A percentile compares a stretch with the other conserved stretches of the same genome.
phyloP scores from a whole-genome alignment of 371 early-diverging fungal genomes.

The Circinella minor region DNA sequence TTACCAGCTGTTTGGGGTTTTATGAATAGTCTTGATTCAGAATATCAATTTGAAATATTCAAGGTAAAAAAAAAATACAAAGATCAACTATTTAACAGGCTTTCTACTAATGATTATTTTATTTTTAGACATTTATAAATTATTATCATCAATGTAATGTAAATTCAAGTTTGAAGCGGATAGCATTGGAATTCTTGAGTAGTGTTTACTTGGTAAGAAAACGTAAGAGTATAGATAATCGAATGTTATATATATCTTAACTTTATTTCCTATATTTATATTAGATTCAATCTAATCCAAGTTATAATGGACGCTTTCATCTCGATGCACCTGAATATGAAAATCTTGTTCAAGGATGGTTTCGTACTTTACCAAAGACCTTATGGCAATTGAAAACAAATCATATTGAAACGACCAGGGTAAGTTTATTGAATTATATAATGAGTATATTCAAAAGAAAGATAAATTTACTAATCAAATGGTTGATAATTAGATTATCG shows the following conservation, averaged over 20 bases:
- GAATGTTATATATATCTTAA: no score
- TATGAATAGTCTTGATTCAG: constrained; percentile 54
- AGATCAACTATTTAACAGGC: no score
- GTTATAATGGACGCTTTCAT: constrained; percentile 39
- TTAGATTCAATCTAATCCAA: constrained; percentile 45
- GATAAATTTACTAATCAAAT: background rate
- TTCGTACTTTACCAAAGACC: constrained; percentile 56
- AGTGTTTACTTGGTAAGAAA: constrained; percentile 42
- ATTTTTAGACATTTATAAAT: constrained; percentile 31
- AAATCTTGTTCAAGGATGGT: constrained; percentile 33
- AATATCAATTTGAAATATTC: constrained; percentile 42
- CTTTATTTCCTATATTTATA: background rate
- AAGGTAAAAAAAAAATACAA: constrained; percentile 25
- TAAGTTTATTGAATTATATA: constrained; percentile 22
- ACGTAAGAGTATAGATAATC: no score
- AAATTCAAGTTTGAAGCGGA: constrained; percentile 43
- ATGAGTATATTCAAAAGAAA: constrained; percentile 17
- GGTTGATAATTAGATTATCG: constrained; percentile 21
- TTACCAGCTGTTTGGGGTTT: constrained; percentile 67
- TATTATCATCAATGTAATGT: constrained; percentile 43
- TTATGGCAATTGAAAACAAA: constrained; percentile 58
- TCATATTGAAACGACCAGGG: constrained; percentile 52
- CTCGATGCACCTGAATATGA: constrained; percentile 25
- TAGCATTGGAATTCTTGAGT: constrained; percentile 45
- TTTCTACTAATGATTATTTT: no score